Conservation (phyloP, 2,329 filamentous ascomycete genomes). For the Cytospora chrysosperma region DNA sequence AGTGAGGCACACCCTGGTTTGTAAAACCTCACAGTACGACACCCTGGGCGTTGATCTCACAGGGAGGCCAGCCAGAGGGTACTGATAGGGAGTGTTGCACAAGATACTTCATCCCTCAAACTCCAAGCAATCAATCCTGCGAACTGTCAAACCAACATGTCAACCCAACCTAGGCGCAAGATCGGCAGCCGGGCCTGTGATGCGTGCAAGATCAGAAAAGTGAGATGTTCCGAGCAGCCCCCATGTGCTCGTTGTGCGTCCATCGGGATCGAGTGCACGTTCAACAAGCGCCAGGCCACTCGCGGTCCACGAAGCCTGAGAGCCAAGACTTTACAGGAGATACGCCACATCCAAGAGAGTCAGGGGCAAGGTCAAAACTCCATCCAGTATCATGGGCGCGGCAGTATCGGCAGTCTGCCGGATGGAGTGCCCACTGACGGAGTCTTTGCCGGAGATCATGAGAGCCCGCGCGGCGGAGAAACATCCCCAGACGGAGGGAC, state of each 20-base stretch:
- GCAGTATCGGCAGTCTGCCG: not conserved
- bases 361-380: not conserved
- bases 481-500: not conserved
- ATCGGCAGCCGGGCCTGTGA: conserved; percentile 47
- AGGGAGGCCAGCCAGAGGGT: conserved; percentile 3
- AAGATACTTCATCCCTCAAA: too few species aligned
- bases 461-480: conserved; percentile 6
- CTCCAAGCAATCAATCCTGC: too few species aligned
- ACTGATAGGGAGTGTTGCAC: not conserved
- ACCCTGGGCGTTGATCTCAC: not conserved
- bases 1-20: too few species aligned
- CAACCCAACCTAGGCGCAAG: conserved; percentile 29
- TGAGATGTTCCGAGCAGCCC: conserved; percentile 47
- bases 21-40: not conserved
- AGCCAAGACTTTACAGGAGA: conserved; percentile 45
- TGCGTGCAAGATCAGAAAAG: conserved; percentile 53
- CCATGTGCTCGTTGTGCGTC: conserved; percentile 47
- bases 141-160: not conserved
- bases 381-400: not conserved
- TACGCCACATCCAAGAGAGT: conserved; percentile 34
- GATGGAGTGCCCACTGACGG: not conserved
- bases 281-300: conserved; percentile 43
- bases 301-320: conserved; percentile 47
- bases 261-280: conserved; percentile 50
- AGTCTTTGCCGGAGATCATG: conserved; percentile 1